phyloP scores from a whole-genome alignment of 495 filamentous ascomycete genomes.

The Chaetomium cochliodes region DNA sequence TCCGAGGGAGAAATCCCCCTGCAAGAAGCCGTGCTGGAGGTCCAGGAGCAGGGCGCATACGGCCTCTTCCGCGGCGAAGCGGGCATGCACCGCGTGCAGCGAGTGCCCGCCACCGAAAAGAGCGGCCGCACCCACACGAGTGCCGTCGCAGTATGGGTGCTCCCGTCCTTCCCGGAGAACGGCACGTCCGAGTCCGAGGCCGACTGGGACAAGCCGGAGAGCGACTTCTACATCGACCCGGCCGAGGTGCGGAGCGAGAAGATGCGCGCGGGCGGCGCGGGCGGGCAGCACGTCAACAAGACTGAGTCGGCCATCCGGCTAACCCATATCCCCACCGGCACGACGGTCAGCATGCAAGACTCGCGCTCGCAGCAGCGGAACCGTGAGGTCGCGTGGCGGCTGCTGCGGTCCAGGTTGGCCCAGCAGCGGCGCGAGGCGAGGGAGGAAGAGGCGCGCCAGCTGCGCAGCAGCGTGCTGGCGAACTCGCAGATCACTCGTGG shows the following conservation, averaged over 20 bases:
- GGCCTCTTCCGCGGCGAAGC: conserved; percentile 78
- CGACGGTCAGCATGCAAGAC: conserved; percentile 87
- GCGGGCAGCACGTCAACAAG: conserved; percentile 97
- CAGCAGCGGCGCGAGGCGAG: conserved; percentile 76
- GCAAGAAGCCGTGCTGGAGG: conserved; percentile 81
- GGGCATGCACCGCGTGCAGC: conserved; percentile 92
- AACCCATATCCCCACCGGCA: conserved; percentile 86
- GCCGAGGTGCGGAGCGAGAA: conserved; percentile 82
- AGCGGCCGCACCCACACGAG: conserved; percentile 91
- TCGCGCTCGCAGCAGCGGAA: conserved; percentile 87
- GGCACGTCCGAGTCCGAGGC: conserved; percentile 47
- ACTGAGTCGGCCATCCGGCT: conserved; percentile 94
- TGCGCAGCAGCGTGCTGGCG: conserved; percentile 72
- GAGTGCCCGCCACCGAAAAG: conserved; percentile 84
- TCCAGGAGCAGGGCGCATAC: conserved; percentile 76
- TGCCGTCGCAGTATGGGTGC: conserved; percentile 84
- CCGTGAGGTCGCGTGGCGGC: conserved; percentile 77
- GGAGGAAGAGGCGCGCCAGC: conserved; percentile 71
- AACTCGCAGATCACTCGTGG: conserved; percentile 82
- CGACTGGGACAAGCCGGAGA: conserved; percentile 76
- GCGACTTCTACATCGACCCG: conserved; percentile 85
- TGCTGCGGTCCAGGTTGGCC: conserved; percentile 80
- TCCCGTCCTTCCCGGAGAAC: conserved; percentile 75
- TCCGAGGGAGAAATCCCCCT: conserved; percentile 60
- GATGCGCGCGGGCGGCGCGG: conserved; percentile 88